Conservation (phyloP, 179 eudicot genomes). For the Beta macrorhiza region DNA sequence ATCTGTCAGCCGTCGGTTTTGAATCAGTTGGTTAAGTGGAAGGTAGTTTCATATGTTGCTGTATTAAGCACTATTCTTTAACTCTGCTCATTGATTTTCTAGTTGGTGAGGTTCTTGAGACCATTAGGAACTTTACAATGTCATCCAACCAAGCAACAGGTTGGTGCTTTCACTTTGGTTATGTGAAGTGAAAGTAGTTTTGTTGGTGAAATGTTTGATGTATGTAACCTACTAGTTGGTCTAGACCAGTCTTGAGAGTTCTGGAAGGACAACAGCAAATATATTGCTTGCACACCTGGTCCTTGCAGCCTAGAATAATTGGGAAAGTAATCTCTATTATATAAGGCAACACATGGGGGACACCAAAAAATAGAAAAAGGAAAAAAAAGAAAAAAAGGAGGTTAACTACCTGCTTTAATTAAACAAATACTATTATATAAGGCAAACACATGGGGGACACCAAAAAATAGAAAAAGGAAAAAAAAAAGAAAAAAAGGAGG, state of each 20-base stretch:
- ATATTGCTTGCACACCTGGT: neutral
- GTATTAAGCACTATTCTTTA: slow-evolving; percentile 4
- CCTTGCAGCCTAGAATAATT: neutral
- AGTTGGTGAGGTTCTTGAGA: neutral
- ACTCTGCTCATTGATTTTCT: neutral
- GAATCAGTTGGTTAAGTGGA: slow-evolving; percentile 48
- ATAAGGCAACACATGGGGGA: no score
- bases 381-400: no score
- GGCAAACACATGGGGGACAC: no score
- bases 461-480: no score
- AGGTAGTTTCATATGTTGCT: slow-evolving; percentile 38
- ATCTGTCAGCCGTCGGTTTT: slow-evolving; percentile 53
- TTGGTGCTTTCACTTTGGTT: neutral
- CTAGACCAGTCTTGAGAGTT: neutral
- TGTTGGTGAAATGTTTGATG: neutral
- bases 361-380: neutral
- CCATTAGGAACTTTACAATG: neutral
- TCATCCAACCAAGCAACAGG: neutral
- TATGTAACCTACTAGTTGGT: neutral
- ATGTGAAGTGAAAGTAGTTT: neutral
- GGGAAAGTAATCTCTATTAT: neutral
- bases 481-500: no score
- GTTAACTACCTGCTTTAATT: no score
- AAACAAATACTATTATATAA: no score
- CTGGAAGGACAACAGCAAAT: no score